Evolutionary conservation across 345 rosid species (phyloP).

Genomic region (Bruguiera parviflora): DNA sequence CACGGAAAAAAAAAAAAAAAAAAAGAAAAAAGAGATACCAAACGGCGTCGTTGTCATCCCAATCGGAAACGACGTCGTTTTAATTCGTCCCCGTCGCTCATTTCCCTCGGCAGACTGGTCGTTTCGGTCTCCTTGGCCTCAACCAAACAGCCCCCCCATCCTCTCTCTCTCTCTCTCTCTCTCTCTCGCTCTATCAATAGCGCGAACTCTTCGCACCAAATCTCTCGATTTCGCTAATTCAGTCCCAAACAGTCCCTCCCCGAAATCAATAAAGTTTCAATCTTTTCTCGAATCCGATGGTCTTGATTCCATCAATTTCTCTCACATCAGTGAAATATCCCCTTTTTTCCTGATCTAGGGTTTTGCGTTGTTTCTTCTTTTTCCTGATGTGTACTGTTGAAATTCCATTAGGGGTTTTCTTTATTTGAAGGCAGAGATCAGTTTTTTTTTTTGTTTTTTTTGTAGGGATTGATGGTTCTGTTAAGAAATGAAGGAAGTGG

Average conservation of each 20-base stretch:
- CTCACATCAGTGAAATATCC: neutral
- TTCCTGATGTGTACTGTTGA: neutral
- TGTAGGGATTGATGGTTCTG: conserved; percentile 1
- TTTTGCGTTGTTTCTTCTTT: neutral
- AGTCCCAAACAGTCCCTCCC: neutral
- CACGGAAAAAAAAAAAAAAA: too few relatives aligned
- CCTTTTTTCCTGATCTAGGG: conserved; percentile 2
- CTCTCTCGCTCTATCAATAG: neutral
- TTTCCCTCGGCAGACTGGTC: too few relatives aligned
- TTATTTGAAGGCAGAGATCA: neutral
- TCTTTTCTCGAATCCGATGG: neutral
- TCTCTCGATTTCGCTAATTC: neutral
- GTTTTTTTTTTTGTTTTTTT: neutral
- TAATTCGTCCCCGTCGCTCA: too few relatives aligned
- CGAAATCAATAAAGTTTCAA: neutral
- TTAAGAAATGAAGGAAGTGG: neutral
- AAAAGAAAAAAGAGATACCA: too few relatives aligned
- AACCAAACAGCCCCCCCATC: neutral
- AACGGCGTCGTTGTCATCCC: too few relatives aligned
- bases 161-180: neutral
- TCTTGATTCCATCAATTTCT: neutral
- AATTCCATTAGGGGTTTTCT: neutral
- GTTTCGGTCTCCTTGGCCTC: neutral
- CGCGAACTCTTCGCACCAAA: conserved; percentile 1
- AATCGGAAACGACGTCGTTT: too few relatives aligned